Conservation (phyloP, 1,284 basidiomycete genomes). For the Golubevia sp. region DNA sequence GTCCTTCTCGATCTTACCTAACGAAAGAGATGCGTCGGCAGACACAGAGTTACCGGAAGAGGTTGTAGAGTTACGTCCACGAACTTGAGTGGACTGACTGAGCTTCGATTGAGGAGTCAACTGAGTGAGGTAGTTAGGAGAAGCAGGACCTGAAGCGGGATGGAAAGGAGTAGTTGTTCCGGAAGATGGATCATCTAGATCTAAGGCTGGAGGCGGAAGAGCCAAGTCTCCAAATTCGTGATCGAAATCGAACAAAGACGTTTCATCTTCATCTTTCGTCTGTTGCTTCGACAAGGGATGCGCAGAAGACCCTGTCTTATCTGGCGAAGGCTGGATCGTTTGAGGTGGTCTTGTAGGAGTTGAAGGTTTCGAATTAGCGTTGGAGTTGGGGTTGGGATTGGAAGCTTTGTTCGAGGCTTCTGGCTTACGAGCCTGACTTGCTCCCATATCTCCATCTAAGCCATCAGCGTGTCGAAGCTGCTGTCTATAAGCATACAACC, state of each 20-base stretch:
- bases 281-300: too few species aligned
- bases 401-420: too few species aligned
- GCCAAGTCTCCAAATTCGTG: constrained; percentile 18
- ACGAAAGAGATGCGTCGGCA: not conserved
- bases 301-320: too few species aligned
- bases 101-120: too few species aligned
- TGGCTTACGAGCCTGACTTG: constrained; percentile 5
- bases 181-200: constrained; percentile 10
- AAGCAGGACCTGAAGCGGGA: not conserved
- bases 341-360: not conserved
- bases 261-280: too few species aligned
- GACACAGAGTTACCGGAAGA: not conserved
- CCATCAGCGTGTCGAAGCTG: constrained; percentile 44
- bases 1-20: constrained; percentile 28
- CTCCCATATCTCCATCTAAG: constrained; percentile 45
- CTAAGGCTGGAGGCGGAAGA: constrained; percentile 48
- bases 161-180: too few species aligned
- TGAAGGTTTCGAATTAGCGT: constrained; percentile 1
- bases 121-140: too few species aligned
- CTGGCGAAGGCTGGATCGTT: too few species aligned
- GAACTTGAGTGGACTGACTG: not conserved
- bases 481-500: constrained; percentile 41
- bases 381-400: too few species aligned
- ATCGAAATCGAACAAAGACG: too few species aligned
- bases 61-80: not conserved